Evolutionary conservation across 768 basidiomycete species (phyloP).

Genomic region (Boletus vinaceobasis): DNA sequence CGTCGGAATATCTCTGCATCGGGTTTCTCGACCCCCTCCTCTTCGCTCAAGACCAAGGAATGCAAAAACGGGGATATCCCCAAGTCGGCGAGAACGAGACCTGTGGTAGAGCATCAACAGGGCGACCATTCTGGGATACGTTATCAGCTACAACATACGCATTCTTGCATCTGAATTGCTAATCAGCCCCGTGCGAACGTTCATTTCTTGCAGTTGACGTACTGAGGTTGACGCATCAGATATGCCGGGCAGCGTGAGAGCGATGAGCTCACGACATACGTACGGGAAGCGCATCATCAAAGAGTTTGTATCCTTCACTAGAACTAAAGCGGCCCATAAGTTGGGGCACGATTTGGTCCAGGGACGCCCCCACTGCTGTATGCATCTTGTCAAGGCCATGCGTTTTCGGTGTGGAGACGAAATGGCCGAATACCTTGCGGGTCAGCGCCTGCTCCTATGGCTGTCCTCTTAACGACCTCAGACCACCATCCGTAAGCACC

Average conservation of each 20-base stretch:
- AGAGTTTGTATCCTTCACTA: slow-evolving; percentile 62
- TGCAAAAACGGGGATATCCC: slow-evolving; percentile 46
- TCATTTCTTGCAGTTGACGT: slow-evolving; percentile 40
- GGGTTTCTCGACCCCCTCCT: slow-evolving; percentile 69
- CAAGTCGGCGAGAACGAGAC: slow-evolving; percentile 55
- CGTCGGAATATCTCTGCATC: slow-evolving; percentile 52
- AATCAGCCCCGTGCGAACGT: slow-evolving; percentile 54
- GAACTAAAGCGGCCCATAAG: slow-evolving; percentile 72
- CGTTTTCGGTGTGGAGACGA: slow-evolving; percentile 18
- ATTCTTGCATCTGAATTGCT: slow-evolving; percentile 75
- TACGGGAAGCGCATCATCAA: slow-evolving; percentile 52
- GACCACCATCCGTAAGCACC: slow-evolving; percentile 68
- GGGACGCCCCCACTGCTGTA: slow-evolving; percentile 51
- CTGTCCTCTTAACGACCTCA: slow-evolving; percentile 73
- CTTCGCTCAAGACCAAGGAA: slow-evolving; percentile 67
- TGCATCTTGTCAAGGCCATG: slow-evolving; percentile 14
- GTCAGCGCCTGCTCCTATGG: slow-evolving; percentile 71
- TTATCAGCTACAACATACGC: slow-evolving; percentile 41
- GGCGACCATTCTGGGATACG: not conserved
- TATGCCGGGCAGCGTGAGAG: not conserved
- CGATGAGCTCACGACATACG: slow-evolving; percentile 23
- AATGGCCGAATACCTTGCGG: slow-evolving; percentile 40
- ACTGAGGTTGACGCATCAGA: slow-evolving; percentile 34
- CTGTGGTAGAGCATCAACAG: slow-evolving; percentile 29
- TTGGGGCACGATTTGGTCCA: slow-evolving; percentile 53